These are phyloP conservation scores for Pharnaceum exiguum DNA, from an alignment of 148 eudicot species.

Conservation along the genomic window DNA sequence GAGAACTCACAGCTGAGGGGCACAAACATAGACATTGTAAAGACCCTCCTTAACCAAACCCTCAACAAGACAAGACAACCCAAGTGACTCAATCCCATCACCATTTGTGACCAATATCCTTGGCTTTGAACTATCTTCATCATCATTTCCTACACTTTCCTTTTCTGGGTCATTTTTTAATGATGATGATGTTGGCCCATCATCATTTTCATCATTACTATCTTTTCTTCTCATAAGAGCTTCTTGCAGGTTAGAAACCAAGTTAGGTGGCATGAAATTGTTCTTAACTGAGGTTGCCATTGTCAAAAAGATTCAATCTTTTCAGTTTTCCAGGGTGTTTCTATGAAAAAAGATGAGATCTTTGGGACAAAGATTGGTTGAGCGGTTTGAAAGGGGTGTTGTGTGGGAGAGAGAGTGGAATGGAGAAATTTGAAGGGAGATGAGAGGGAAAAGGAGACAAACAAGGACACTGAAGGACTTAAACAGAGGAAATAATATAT, in stretches of 20 bases:
- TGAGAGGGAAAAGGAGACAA: background rate
- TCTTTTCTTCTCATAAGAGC: conserved; percentile 43
- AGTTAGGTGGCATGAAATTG: conserved; percentile 53
- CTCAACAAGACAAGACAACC: conserved; percentile 52
- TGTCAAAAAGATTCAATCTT: conserved; percentile 7
- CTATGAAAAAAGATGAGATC: conserved; percentile 6
- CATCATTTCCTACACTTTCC: conserved; percentile 4
- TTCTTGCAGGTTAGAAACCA: conserved; percentile 56
- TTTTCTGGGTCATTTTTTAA: conserved; percentile 14
- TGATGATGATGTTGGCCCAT: conserved; percentile 26
- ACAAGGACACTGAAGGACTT: background rate
- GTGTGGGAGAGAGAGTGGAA: conserved; percentile 14
- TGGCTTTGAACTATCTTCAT: conserved; percentile 39
- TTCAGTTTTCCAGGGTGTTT: background rate
- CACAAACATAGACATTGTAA: conserved; percentile 69
- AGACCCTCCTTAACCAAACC: conserved; percentile 59
- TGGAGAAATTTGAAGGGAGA: conserved; percentile 24
- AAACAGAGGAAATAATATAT: background rate
- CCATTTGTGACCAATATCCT: conserved; percentile 73
- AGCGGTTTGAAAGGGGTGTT: conserved; percentile 43
- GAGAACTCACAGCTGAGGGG: conserved; percentile 70
- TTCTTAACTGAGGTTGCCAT: conserved; percentile 37
- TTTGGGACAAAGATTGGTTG: conserved; percentile 15
- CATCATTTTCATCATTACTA: conserved; percentile 29
- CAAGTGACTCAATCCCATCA: conserved; percentile 82